Base-by-base conservation (phyloP, 2,329 filamentous ascomycete species). In the Xylariales sp. region DNA sequence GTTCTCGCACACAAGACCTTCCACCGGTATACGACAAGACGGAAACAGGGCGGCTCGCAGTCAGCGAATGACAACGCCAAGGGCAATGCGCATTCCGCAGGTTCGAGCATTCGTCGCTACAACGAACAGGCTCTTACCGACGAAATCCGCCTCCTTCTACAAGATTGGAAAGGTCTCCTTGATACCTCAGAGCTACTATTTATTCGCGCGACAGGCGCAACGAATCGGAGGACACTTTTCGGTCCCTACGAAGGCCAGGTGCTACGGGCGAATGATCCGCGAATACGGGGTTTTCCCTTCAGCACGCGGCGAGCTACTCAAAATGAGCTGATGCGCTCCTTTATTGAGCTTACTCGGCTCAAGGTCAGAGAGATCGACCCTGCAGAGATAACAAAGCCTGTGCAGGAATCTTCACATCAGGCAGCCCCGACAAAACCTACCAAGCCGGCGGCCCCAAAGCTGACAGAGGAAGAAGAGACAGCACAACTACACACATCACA, bases 1-100 rank as follows among this genome's bases (percentile, higher is more conserved):
- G 93, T 98, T 0, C 86, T 97, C 52, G 95, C 94, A 0, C 95
- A 98, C 81, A 99, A 99, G 83, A 97, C 95, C 0, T 99, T 98
- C 79, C 97, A 99, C 79, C 88, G 96, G 65, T 99, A 99, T 78
- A 99, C 97, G 0, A 99, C 96, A 5, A 87, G 96, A 71, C 88
- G 96, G 72, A 99, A 99, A 79, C 96, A 99, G 79, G 96, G 96
- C 84, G 96, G 97, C 49, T 91, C 94, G 10, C 96, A 99, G 79
- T 97, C 94, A 3, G 91, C 95, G 34, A 98, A 94, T 78, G 96
- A 99, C 79, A 92, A 93, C 69, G 89, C 94, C n/a, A 97, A 97
- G 77, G 95, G 96, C 14, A 90, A 91, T 54, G 96, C 96, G 0
- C 94, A 98, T 80, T 98, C 96, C 3, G 97, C 94, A 7, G 96